Evolutionary conservation across 371 early-diverging fungal genomes (phyloP), one percentile per base, ranked within the genome.

Genomic region (Zopfochytrium polystomum): DNA sequence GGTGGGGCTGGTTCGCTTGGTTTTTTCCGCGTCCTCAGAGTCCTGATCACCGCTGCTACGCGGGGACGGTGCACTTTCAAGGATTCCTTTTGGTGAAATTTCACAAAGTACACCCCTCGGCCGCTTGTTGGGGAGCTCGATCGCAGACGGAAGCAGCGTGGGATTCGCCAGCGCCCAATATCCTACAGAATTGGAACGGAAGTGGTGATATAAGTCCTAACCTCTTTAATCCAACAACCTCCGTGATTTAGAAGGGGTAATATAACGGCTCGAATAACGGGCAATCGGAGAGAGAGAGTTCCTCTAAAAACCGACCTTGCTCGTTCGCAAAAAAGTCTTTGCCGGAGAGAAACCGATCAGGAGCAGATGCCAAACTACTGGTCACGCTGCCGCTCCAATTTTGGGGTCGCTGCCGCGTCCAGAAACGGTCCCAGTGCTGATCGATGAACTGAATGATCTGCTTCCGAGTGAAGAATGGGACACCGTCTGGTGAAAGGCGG

Each of bases 361-460:
- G 72, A 13, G 71, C 80, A 3, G 71, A 68, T 35, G 79, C 75
- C 32, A 84, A 69, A 31, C 77, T 75, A 29, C 68, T 72, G 7
- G 76, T 70, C 1, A 81, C 82, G 51, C 68, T 73, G 68, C 77
- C 77, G 52, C 74, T 70, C 67, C 67, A 67, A 26, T 35, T 67
- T 35, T 70, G 71, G 25, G 76, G 72, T 0, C 80, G 62, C 32
- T 68, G 49, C 63, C 80, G 80, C 45, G 70, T 60, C 87, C 87
- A 86, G 60, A 86, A 82, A 35, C 72, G 65, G 27, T 67, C 58
- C 87, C 87, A 86, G 69, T 83, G 66, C 60, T 66, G 60, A 51
- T 85, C 84, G 34, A 86, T 78, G 52, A 83, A 85, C 26, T 58
- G 57, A 22, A 74, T 72, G 15, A 86, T 75, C 34, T 85, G 73